These are phyloP conservation scores for Monosporascus sp. DNA, from an alignment of 2,329 filamentous ascomycete species.

Conservation along the genomic window DNA sequence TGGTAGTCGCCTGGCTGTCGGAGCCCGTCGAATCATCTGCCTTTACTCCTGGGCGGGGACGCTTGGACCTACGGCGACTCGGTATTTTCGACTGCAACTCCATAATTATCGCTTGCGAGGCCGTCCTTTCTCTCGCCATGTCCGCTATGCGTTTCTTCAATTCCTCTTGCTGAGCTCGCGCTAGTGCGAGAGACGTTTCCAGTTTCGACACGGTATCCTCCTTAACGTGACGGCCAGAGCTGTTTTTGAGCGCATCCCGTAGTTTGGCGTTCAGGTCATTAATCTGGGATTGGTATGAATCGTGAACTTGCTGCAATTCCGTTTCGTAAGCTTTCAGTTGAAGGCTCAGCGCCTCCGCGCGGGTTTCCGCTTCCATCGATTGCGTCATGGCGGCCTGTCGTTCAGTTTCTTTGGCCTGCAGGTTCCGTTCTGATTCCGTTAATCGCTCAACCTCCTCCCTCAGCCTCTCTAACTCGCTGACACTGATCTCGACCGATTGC, in stretches of 20 bases:
- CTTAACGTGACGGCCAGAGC: slow-evolving; percentile 14
- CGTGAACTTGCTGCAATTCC: slow-evolving; percentile 40
- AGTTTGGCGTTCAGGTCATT: slow-evolving; percentile 41
- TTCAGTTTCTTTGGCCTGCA: slow-evolving; percentile 59
- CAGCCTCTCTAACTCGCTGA: slow-evolving; percentile 55
- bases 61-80: slow-evolving; percentile 12
- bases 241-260: slow-evolving; percentile 30
- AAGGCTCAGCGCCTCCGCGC: slow-evolving; percentile 53
- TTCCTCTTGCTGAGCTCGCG: slow-evolving; percentile 47
- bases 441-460: slow-evolving; percentile 55
- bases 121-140: slow-evolving; percentile 47
- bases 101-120: slow-evolving; percentile 44
- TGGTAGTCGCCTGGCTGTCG: slow-evolving; percentile 22
- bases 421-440: slow-evolving; percentile 55
- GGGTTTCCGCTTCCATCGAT: slow-evolving; percentile 52
- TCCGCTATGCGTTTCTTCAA: slow-evolving; percentile 47
- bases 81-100: slow-evolving; percentile 38
- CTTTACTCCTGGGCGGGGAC: slow-evolving; percentile 22
- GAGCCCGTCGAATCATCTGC: slow-evolving; percentile 32
- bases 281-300: slow-evolving; percentile 44
- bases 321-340: slow-evolving; percentile 47
- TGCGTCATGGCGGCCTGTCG: slow-evolving; percentile 52
- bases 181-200: slow-evolving; percentile 44
- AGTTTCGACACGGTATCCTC: slow-evolving; percentile 34
- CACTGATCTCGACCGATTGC: slow-evolving; percentile 56